A percentile compares a stretch with the other conserved stretches of the same genome.
phyloP scores from a whole-genome alignment of 2,329 filamentous ascomycete genomes.

The Paecilomyces fulvus region DNA sequence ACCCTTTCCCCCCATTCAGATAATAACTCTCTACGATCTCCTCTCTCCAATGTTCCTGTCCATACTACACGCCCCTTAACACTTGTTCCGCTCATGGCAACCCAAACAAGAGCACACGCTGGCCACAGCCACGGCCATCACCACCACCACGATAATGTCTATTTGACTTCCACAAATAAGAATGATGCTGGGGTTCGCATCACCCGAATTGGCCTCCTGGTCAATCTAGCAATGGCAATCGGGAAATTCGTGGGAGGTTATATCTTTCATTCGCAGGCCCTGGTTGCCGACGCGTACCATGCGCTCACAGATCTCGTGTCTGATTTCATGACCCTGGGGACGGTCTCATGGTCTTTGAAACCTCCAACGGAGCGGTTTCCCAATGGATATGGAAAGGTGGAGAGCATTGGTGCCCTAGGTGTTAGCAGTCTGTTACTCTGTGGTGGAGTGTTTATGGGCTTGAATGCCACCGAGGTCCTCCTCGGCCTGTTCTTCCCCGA shows the following conservation, averaged over 20 bases:
- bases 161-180: conserved; percentile 72
- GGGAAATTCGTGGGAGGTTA: conserved; percentile 89
- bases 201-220: conserved; percentile 77
- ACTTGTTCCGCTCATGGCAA: conserved; percentile 23
- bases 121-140: conserved; percentile 56
- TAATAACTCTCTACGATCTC: conserved; percentile 4
- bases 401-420: conserved; percentile 85
- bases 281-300: conserved; percentile 91
- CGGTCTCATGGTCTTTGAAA: conserved; percentile 85
- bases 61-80: conserved; percentile 17
- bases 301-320: conserved; percentile 91
- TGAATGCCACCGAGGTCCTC: conserved; percentile 61
- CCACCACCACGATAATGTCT: conserved; percentile 73
- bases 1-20: conserved; percentile 4
- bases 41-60: conserved; percentile 1
- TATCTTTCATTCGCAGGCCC: conserved; percentile 86
- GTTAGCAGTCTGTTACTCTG: conserved; percentile 85
- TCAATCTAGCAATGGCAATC: conserved; percentile 90
- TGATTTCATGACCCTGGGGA: conserved; percentile 86
- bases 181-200: conserved; percentile 91
- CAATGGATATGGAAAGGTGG: conserved; percentile 92
- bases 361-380: conserved; percentile 78
- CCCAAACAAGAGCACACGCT: conserved; percentile 43
- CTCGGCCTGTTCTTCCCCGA: conserved; percentile 67
- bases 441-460: conserved; percentile 87